These are phyloP conservation scores for Jamesozyma hellenica DNA, from an alignment of 805 yeast genomes.

Conservation along the genomic window DNA sequence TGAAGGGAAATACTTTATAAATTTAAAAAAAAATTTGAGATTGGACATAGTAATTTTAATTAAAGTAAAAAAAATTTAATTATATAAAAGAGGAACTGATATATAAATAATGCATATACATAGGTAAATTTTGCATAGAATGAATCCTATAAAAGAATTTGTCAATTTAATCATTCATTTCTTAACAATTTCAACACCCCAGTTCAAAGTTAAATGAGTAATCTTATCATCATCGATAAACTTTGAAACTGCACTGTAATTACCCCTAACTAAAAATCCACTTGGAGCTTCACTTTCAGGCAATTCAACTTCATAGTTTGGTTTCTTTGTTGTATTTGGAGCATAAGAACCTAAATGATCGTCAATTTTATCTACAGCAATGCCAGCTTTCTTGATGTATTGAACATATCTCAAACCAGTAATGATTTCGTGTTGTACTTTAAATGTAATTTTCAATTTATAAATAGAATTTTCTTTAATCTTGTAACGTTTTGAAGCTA, in stretches of 20 bases:
- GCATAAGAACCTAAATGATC: conserved; percentile 88
- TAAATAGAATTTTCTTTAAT: conserved; percentile 73
- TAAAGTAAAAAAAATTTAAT: too few relatives aligned
- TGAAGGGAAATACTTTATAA: too few relatives aligned
- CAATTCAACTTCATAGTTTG: conserved; percentile 54
- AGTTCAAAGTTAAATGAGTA: conserved; percentile 63
- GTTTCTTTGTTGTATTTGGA: conserved; percentile 74
- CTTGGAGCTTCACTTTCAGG: conserved; percentile 82
- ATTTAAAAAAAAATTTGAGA: too few relatives aligned
- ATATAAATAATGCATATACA: too few relatives aligned
- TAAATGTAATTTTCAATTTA: conserved; percentile 61
- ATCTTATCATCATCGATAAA: conserved; percentile 80
- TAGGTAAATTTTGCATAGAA: too few relatives aligned
- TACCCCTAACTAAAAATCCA: conserved; percentile 81
- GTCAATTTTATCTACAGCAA: conserved; percentile 74
- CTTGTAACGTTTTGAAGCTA: conserved; percentile 57
- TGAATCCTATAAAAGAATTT: not conserved
- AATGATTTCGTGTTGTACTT: conserved; percentile 82
- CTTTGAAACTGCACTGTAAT: conserved; percentile 69
- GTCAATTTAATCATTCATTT: conserved; percentile 25
- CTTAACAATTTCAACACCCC: conserved; percentile 79
- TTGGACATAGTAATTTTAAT: too few relatives aligned
- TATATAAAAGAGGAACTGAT: too few relatives aligned
- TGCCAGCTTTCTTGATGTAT: conserved; percentile 76
- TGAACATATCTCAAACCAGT: conserved; percentile 85